Conservation (phyloP, 805 yeast species). For the Ogataea pini region DNA sequence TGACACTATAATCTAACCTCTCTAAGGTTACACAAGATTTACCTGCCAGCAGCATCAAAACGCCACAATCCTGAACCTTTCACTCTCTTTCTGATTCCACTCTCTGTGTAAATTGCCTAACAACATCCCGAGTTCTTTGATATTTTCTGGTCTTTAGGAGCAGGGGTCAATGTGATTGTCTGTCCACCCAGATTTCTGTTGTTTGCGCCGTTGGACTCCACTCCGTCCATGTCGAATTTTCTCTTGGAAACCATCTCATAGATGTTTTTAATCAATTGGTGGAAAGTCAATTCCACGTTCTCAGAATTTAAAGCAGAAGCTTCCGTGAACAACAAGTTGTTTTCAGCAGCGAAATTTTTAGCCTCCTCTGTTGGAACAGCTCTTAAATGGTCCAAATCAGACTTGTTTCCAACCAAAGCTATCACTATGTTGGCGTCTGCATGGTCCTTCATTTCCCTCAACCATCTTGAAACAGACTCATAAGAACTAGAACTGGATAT, state of each 20-base stretch:
- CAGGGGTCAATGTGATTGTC: constrained; percentile 88
- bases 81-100: not conserved
- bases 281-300: constrained; percentile 93
- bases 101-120: constrained; percentile 32
- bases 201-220: constrained; percentile 36
- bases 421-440: constrained; percentile 95
- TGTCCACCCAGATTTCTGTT: constrained; percentile 76
- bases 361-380: constrained; percentile 99
- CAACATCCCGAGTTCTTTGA: constrained; percentile 70
- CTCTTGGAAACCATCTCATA: constrained; percentile 93
- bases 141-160: constrained; percentile 75
- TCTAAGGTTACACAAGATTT: constrained; percentile 1
- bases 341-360: constrained; percentile 88
- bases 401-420: constrained; percentile 89
- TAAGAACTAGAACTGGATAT: constrained; percentile 87
- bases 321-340: constrained; percentile 89
- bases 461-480: constrained; percentile 84
- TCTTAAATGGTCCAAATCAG: constrained; percentile 87
- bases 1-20: constrained; percentile 2
- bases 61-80: not conserved
- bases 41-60: constrained; percentile 2
- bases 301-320: constrained; percentile 93
- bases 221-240: constrained; percentile 84
- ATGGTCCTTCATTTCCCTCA: constrained; percentile 86
- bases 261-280: constrained; percentile 87